Evolutionary conservation across 768 basidiomycete genomes (phyloP).

Genomic region (Leccinum variicolor): DNA sequence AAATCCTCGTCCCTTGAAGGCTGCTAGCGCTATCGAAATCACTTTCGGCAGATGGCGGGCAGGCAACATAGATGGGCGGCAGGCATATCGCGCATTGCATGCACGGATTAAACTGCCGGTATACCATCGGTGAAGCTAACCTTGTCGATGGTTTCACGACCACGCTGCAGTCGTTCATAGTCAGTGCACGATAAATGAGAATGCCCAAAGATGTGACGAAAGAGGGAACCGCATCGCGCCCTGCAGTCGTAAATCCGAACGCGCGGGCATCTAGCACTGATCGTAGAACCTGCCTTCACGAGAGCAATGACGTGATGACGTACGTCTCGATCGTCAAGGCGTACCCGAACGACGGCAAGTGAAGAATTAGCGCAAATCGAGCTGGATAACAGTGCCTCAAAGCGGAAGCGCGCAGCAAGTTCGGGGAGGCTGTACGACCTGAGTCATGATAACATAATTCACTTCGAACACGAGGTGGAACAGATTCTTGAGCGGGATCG

Average conservation of each 20-base stretch:
- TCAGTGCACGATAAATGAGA: slow-evolving; percentile 10
- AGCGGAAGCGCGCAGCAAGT: background rate
- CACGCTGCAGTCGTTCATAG: slow-evolving; percentile 19
- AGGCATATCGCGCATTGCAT: slow-evolving; percentile 17
- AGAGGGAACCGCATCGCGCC: slow-evolving; percentile 19
- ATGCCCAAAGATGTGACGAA: slow-evolving; percentile 10
- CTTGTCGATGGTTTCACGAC: slow-evolving; percentile 10
- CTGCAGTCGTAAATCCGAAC: slow-evolving; percentile 12
- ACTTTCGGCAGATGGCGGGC: slow-evolving; percentile 21
- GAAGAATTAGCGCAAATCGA: slow-evolving; percentile 7
- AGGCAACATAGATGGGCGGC: slow-evolving; percentile 14
- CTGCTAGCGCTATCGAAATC: slow-evolving; percentile 9
- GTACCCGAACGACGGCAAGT: slow-evolving; percentile 21
- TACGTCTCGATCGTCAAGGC: slow-evolving; percentile 22
- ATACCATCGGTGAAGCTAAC: slow-evolving; percentile 13
- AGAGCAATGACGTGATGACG: slow-evolving; percentile 34
- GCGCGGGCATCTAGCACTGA: slow-evolving; percentile 6
- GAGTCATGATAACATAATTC: slow-evolving; percentile 15
- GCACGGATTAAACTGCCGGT: slow-evolving; percentile 19
- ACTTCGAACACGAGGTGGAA: slow-evolving; percentile 24
- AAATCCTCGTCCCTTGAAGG: slow-evolving; percentile 24
- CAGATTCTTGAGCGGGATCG: slow-evolving; percentile 10
- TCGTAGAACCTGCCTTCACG: slow-evolving; percentile 9
- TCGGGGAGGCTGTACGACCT: slow-evolving; percentile 9
- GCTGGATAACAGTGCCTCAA: slow-evolving; percentile 9